Evolutionary conservation across 805 yeast species (phyloP).

Genomic region (Lipomyces starkeyi): DNA sequence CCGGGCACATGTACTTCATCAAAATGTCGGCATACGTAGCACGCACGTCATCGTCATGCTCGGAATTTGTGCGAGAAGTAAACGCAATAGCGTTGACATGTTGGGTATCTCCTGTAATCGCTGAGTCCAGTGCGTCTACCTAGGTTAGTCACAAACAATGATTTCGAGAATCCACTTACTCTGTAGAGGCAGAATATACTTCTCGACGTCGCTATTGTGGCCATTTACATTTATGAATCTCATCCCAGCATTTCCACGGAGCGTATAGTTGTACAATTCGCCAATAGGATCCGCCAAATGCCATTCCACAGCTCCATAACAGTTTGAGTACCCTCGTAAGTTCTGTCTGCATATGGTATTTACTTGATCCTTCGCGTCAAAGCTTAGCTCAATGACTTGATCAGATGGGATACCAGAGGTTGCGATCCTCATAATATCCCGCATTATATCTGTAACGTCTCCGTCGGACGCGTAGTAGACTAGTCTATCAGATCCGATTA

Average conservation of each 20-base stretch:
- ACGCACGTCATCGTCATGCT: conserved; percentile 35
- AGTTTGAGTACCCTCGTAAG: conserved; percentile 41
- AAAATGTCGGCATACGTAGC: conserved; percentile 39
- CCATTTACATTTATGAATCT: conserved; percentile 37
- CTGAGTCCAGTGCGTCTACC: conserved; percentile 42
- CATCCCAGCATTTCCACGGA: conserved; percentile 44
- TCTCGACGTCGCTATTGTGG: conserved; percentile 41
- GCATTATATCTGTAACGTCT: conserved; percentile 37
- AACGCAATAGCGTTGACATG: conserved; percentile 39
- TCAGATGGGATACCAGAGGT: conserved; percentile 41
- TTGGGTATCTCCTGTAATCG: not conserved
- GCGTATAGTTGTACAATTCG: conserved; percentile 43
- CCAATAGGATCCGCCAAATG: conserved; percentile 39
- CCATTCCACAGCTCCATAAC: conserved; percentile 47
- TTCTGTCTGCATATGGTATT: conserved; percentile 41
- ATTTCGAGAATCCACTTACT: not conserved
- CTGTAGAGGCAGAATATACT: conserved; percentile 44
- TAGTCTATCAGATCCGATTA: conserved; percentile 37
- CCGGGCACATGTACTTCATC: conserved; percentile 44
- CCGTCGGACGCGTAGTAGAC: conserved; percentile 35
- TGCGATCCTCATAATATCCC: conserved; percentile 39
- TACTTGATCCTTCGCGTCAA: not conserved
- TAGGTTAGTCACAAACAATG: not conserved
- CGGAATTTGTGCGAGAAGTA: conserved; percentile 40
- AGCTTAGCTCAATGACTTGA: conserved; percentile 37